A percentile compares a stretch with the other conserved stretches of the same genome.
These are phyloP conservation scores for Knufia fluminis DNA, from an alignment of 2,329 filamentous ascomycete species.

Conservation along the genomic window DNA sequence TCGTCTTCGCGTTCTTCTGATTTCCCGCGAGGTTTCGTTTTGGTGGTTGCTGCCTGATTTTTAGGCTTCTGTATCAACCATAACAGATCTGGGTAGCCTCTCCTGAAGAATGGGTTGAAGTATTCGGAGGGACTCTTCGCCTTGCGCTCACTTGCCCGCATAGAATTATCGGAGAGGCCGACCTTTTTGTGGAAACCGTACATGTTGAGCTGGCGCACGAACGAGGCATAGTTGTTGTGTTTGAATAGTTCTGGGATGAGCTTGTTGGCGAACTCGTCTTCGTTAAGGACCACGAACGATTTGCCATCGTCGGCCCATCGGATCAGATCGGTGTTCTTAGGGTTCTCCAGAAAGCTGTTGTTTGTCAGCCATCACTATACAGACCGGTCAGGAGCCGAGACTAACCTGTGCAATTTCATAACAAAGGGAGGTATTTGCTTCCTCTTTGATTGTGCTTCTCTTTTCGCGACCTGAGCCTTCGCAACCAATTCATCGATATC, in stretches of 20 bases:
- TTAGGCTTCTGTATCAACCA: slow-evolving; percentile 97
- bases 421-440: slow-evolving; percentile 98
- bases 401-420: slow-evolving; percentile 92
- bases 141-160: slow-evolving; percentile 93
- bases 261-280: slow-evolving; percentile 75
- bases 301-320: slow-evolving; percentile 95
- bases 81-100: slow-evolving; percentile 80
- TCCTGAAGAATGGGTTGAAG: slow-evolving; percentile 90
- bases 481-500: slow-evolving; percentile 71
- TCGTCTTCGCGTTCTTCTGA: slow-evolving; percentile 55
- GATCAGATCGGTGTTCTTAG: slow-evolving; percentile 88
- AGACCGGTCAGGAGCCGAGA: background rate
- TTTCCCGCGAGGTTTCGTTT: slow-evolving; percentile 35
- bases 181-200: slow-evolving; percentile 62
- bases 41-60: slow-evolving; percentile 51
- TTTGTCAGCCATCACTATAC: background rate
- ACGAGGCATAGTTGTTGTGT: slow-evolving; percentile 70
- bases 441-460: slow-evolving; percentile 77
- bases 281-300: slow-evolving; percentile 92
- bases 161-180: slow-evolving; percentile 88
- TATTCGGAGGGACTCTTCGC: slow-evolving; percentile 98
- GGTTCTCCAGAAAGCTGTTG: slow-evolving; percentile 78
- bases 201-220: slow-evolving; percentile 63
- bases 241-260: slow-evolving; percentile 69
- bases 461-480: slow-evolving; percentile 70